Conservation (phyloP, 1,139 yeast species). For the Blastobotrys malaysiensis region DNA sequence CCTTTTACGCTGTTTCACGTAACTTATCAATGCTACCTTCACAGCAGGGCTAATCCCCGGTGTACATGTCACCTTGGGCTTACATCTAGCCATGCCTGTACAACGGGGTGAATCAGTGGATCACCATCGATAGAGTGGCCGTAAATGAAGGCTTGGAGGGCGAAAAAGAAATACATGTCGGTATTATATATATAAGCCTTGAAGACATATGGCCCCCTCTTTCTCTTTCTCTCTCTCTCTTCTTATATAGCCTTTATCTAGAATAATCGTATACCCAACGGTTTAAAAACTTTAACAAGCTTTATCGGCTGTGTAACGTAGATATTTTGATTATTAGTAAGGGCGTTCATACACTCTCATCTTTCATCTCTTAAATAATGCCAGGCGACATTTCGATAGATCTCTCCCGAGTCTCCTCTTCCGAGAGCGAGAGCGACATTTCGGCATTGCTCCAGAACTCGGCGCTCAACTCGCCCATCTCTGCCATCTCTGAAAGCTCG, state of each 20-base stretch:
- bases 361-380: slow-evolving; percentile 1
- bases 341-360: neutral
- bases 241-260: neutral
- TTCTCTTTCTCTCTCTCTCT: too few relatives aligned
- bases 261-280: neutral
- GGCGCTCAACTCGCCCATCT: slow-evolving; percentile 13
- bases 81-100: neutral
- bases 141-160: neutral
- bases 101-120: neutral
- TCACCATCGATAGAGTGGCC: neutral
- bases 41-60: neutral
- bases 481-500: slow-evolving; percentile 11
- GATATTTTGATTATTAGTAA: neutral
- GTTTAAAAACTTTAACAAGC: neutral
- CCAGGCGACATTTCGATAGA: slow-evolving; percentile 12
- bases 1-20: neutral
- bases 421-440: slow-evolving; percentile 13
- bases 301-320: neutral
- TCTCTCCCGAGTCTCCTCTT: slow-evolving; percentile 12
- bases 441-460: slow-evolving; percentile 13
- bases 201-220: too few relatives aligned
- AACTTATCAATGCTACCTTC: neutral
- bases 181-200: neutral
- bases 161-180: neutral
- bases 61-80: neutral